Evolutionary conservation across 2,329 filamentous ascomycete genomes (phyloP).

Genomic region (Volutella citrinella): DNA sequence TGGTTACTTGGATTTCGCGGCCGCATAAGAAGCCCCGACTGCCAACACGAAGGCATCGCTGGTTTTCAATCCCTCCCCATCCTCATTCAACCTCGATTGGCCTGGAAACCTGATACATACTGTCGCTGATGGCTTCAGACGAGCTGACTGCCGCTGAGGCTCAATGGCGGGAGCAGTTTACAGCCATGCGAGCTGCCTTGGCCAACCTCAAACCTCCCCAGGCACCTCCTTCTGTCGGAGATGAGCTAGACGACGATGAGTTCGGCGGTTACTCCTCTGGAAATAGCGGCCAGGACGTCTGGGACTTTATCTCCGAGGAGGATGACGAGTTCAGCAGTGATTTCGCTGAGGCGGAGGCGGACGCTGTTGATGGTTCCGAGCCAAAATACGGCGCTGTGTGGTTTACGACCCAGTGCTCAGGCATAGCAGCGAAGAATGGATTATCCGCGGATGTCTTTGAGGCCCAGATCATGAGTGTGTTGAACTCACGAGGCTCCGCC

Average conservation of each 20-base stretch:
- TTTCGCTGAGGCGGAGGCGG: constrained; percentile 47
- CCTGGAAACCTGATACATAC: neutral
- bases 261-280: constrained; percentile 53
- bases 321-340: constrained; percentile 67
- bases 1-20: no score
- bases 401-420: constrained; percentile 67
- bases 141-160: constrained; percentile 41
- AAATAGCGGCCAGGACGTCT: constrained; percentile 75
- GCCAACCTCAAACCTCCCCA: constrained; percentile 62
- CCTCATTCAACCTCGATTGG: no score
- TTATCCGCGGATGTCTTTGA: constrained; percentile 69
- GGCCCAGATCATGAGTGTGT: constrained; percentile 71
- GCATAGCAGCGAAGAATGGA: constrained; percentile 64
- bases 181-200: constrained; percentile 82
- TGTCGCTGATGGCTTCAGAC: constrained; percentile 37
- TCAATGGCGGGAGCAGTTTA: constrained; percentile 83
- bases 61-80: no score
- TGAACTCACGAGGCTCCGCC: constrained; percentile 66
- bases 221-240: constrained; percentile 34
- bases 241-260: constrained; percentile 63
- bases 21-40: constrained; percentile 11
- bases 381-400: constrained; percentile 59
- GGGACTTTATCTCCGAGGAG: constrained; percentile 83
- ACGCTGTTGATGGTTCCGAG: constrained; percentile 23
- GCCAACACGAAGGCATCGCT: constrained; percentile 14